Evolutionary conservation across 805 yeast genomes (phyloP), one percentile per base, ranked within the genome.

Genomic region (Spathaspora sp.): DNA sequence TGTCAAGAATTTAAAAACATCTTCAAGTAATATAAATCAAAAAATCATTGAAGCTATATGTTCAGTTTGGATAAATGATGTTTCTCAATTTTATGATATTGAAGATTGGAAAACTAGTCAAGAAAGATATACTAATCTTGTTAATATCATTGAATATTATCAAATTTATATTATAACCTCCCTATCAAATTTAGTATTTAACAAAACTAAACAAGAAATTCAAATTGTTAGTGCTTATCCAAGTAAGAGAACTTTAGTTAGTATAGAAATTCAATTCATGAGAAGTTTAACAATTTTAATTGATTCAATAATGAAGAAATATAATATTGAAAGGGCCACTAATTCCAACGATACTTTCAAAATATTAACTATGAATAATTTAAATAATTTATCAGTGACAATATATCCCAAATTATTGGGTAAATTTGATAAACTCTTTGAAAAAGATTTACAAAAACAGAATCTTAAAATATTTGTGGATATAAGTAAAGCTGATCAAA

Each of bases 191-290:
- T 50, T 73, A 43, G 54, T 71, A 10, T 64, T 65, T 40, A 46
- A 52, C n/a, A 53, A 56, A 20, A 47, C 55, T 9, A 23, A 23
- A 23, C 26, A 23, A 23, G 63, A 61, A 12, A 63, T 69, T 10
- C 60, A 74, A 31, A 69, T 74, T 14, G 67, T 69, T 2, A 52
- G 70, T 2, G 55, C 72, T 1, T 67, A 70, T 49, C 78, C 79
- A 8, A 70, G 73, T 52, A 73, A 73, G 50, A 57, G 76, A 45
- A 63, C 65, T 39, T 58, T 74, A 48, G 73, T 74, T 1, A 69
- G 75, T 51, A 62, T 74, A 51, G 79, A 74, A 59, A 72, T 74
- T 45, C 79, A 74, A 54, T 74, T 74, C 52, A 70, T 74, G 73
- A 59, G 79, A 56, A 68, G 75, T 57, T 63, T 74, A 58, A 72